These are phyloP conservation scores for Capronia epimyces DNA, from an alignment of 2,329 filamentous ascomycete species.

Conservation along the genomic window DNA sequence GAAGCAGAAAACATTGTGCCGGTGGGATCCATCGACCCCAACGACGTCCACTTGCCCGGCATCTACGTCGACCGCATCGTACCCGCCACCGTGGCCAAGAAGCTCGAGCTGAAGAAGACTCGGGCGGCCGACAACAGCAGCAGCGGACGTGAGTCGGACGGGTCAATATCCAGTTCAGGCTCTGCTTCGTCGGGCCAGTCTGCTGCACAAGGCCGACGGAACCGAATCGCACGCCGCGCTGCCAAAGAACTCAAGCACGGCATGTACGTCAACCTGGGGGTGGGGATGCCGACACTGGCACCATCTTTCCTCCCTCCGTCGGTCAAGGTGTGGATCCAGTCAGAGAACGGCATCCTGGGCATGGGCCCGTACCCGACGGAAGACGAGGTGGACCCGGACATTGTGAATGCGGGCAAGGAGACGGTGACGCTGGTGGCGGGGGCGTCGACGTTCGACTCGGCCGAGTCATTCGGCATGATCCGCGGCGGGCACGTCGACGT, in stretches of 20 bases:
- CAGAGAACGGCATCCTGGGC: constrained; percentile 78
- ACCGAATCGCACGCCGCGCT: constrained; percentile 69
- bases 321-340: constrained; percentile 74
- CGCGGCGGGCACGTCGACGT: constrained; percentile 78
- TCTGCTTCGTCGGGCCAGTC: constrained; percentile 29
- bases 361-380: constrained; percentile 74
- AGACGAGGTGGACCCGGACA: constrained; percentile 67
- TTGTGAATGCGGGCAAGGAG: constrained; percentile 84
- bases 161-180: too few species aligned
- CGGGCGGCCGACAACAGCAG: constrained; percentile 40
- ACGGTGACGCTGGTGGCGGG: constrained; percentile 75
- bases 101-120: constrained; percentile 64
- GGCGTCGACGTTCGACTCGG: constrained; percentile 69
- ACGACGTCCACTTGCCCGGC: constrained; percentile 71
- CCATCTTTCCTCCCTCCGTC: constrained; percentile 66
- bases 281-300: constrained; percentile 81
- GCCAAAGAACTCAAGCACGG: constrained; percentile 76
- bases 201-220: constrained; percentile 52
- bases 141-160: constrained; percentile 34
- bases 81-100: constrained; percentile 64
- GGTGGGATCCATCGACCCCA: constrained; percentile 64
- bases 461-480: constrained; percentile 84
- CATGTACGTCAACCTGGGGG: constrained; percentile 73
- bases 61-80: constrained; percentile 81
- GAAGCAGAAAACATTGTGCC: constrained; percentile 82